Evolutionary conservation across 2,329 filamentous ascomycete species (phyloP), one percentile per base, ranked within the genome.

Genomic region (Claviceps spartinae): DNA sequence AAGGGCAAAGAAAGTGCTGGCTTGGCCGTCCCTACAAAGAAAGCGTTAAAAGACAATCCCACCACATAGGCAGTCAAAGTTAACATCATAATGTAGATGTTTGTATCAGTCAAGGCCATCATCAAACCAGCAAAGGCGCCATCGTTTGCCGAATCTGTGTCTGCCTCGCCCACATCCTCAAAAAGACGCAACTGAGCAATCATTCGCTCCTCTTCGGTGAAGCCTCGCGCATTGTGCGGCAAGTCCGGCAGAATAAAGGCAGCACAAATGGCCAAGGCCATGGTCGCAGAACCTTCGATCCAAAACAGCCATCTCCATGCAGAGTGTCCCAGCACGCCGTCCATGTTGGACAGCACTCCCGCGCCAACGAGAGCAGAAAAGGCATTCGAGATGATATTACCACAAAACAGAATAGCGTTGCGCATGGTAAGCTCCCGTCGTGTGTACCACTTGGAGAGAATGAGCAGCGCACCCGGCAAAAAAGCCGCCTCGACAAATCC

Each of bases 371-470:
- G 69, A 0, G 77, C 76, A 0, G 76, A 78, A 59, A 82, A 82
- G 50, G 77, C 76, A 47, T 78, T 78, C 46, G 78, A 78, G 56
- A 81, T 73, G 55, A 80, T 72, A 59, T 79, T 79, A 2, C 77
- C 76, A 54, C 76, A 76, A 63, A 80, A 81, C 22, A 82, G 63
- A 34, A 81, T 71, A 52, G 77, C 76, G 57, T 80, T 78, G 49
- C 77, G 67, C 51, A 67, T 66, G 14, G 74, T 72, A 54, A 81
- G 59, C 64, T 80, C 77, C 48, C 75, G 73, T 47, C 79, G 72
- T 1, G 81, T 84, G 63, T 85, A 85, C 75, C 81, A 85, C 58
- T 82, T 80, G 0, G 78, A 81, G 20, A 85, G 70, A 46, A 83
- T 78, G 44, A 83, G 70, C 11, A 84, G 70, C 0, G 78, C 78